Evolutionary conservation across 768 basidiomycete species (phyloP), one percentile per base, ranked within the genome.

Genomic region (Coprinopsis sp.): DNA sequence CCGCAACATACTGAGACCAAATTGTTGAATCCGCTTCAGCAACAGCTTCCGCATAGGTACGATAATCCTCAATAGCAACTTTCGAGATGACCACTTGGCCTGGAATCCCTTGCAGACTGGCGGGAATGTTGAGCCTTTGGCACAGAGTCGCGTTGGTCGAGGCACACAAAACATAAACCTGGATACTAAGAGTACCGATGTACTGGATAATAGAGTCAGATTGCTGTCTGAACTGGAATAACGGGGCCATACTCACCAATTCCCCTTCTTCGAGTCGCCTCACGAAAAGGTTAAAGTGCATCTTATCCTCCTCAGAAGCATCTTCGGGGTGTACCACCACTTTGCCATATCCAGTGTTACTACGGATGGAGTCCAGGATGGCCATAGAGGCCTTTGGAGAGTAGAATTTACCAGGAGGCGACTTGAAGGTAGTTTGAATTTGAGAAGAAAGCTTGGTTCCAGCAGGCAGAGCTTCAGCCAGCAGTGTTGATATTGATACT

Each of bases 351-450:
- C 76, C 66, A 4, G 79, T 78, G 5, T 67, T 69, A 12, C 74
- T 68, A 34, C 73, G 72, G 24, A 87, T 56, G 5, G 81, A 69
- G 44, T 72, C 65, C n/a, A 82, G 64, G 43, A 86, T 61, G n/a
- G 65, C 58, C 27, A 70, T 57, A 2, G 78, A 78, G 49, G 73
- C 62, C 24, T 72, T 57, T 24, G 64, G 59, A 30, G 62, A 63
- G 56, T 84, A 86, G 54, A 87, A 86, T 54, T 80, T 74, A 16
- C 82, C 85, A 1, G 82, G 73, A 7, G 73, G 71, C 14, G 69
- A 71, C 27, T 59, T 70, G 12, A 65, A 68, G 16, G 59, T 63
- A 29, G 72, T 58, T 25, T 69, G 56, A 16, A 65, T 60, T 29
- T 75, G 71, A 14, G 69, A 63, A 33, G 70, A 67, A 21, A 62